These are phyloP conservation scores for Inosperma sp. DNA, from an alignment of 768 basidiomycete species.

Conservation along the genomic window DNA sequence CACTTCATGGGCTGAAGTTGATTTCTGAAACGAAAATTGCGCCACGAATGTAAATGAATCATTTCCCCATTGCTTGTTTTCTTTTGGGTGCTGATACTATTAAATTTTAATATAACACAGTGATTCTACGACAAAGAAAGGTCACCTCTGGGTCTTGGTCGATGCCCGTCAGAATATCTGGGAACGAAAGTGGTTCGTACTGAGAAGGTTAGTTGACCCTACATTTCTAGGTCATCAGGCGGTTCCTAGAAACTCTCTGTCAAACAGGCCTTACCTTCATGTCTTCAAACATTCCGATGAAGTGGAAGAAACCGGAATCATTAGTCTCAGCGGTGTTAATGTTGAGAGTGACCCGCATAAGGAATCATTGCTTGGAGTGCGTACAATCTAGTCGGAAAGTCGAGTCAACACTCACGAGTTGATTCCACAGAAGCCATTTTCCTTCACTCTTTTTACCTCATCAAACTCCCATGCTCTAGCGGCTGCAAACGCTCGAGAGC, in stretches of 20 bases:
- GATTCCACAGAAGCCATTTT: slow-evolving; percentile 67
- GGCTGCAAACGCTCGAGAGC: slow-evolving; percentile 76
- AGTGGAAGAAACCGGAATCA: slow-evolving; percentile 74
- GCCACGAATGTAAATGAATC: slow-evolving; percentile 55
- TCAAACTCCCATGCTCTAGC: slow-evolving; percentile 90
- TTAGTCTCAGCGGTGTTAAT: slow-evolving; percentile 80
- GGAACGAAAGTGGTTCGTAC: slow-evolving; percentile 82
- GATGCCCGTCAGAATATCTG: slow-evolving; percentile 79
- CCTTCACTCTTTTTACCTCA: slow-evolving; percentile 87
- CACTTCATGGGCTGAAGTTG: slow-evolving; percentile 57
- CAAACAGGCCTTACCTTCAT: slow-evolving; percentile 78
- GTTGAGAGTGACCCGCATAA: slow-evolving; percentile 85
- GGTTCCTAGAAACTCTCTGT: slow-evolving; percentile 7
- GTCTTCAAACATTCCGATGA: slow-evolving; percentile 83
- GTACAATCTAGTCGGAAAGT: slow-evolving; percentile 27
- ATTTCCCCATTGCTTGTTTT: no score
- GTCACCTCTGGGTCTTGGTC: slow-evolving; percentile 71
- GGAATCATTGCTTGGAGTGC: slow-evolving; percentile 79
- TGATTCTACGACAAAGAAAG: slow-evolving; percentile 80
- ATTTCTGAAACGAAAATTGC: slow-evolving; percentile 70
- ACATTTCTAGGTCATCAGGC: slow-evolving; percentile 4
- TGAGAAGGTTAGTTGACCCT: slow-evolving; percentile 61
- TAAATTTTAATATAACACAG: slow-evolving; percentile 35
- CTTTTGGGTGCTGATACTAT: neutral
- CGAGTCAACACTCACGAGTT: slow-evolving; percentile 1